These are phyloP conservation scores for Trichosporon inkin DNA, from an alignment of 1,284 basidiomycete genomes.

Conservation along the genomic window DNA sequence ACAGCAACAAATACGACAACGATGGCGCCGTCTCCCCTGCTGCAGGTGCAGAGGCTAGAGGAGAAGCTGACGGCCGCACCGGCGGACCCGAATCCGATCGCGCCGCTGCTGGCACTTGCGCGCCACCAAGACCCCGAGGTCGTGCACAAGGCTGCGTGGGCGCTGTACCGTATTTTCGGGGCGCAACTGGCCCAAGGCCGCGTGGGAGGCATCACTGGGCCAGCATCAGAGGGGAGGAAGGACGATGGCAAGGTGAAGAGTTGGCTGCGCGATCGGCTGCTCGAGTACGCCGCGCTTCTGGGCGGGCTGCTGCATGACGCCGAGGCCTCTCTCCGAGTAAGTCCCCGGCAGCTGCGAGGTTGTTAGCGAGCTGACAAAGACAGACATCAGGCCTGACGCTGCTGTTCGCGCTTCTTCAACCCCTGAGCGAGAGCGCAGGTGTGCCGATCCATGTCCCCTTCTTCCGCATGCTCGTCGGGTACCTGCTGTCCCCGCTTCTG, in stretches of 20 bases:
- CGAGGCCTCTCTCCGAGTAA: conserved; percentile 61
- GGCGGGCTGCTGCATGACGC: conserved; percentile 67
- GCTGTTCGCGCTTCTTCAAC: conserved; percentile 72
- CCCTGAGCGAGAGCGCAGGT: conserved; percentile 65
- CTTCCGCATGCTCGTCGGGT: conserved; percentile 41
- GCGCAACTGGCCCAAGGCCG: conserved; percentile 60
- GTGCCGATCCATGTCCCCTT: conserved; percentile 41
- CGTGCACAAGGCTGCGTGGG: conserved; percentile 72
- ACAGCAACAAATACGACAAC: background rate
- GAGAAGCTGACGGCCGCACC: conserved; percentile 35
- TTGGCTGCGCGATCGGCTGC: conserved; percentile 70
- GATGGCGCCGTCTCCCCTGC: conserved; percentile 16
- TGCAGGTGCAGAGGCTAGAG: conserved; percentile 38
- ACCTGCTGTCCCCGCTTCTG: conserved; percentile 36
- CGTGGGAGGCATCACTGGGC: conserved; percentile 49
- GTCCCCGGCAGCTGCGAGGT: conserved; percentile 25
- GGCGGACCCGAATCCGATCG: conserved; percentile 70
- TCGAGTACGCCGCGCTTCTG: conserved; percentile 64
- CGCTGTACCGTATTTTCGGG: conserved; percentile 75
- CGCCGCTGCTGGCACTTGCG: conserved; percentile 65
- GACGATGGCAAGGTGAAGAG: conserved; percentile 60
- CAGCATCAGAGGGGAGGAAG: conserved; percentile 6
- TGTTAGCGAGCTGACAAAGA: background rate
- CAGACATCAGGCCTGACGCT: conserved; percentile 72
- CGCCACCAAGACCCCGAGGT: conserved; percentile 53